Evolutionary conservation across 768 basidiomycete genomes (phyloP).

Genomic region (Clitopilus passeckerianus): DNA sequence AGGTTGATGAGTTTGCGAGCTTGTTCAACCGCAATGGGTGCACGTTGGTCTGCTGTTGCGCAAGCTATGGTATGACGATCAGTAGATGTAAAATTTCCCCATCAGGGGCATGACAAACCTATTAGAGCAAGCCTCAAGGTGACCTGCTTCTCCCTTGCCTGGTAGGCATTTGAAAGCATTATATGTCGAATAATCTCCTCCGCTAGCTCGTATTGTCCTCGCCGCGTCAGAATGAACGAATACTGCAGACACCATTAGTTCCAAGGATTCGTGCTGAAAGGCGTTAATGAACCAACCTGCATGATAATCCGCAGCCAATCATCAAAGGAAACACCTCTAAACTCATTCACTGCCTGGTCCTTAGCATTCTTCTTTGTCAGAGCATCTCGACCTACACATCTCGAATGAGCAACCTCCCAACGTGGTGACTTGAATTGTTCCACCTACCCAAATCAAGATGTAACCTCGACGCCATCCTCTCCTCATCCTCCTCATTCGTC

Average conservation of each 20-base stretch:
- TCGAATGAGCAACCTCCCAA: neutral
- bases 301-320: slow-evolving; percentile 84
- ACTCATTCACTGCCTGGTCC: slow-evolving; percentile 50
- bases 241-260: slow-evolving; percentile 42
- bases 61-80: slow-evolving; percentile 48
- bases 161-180: slow-evolving; percentile 68
- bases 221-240: slow-evolving; percentile 61
- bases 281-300: slow-evolving; percentile 50
- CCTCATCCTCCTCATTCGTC: slow-evolving; percentile 55
- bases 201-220: slow-evolving; percentile 59
- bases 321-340: slow-evolving; percentile 78
- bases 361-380: slow-evolving; percentile 44
- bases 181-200: slow-evolving; percentile 78
- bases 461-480: slow-evolving; percentile 70
- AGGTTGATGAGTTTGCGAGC: slow-evolving; percentile 67
- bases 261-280: neutral
- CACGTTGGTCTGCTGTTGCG: slow-evolving; percentile 54
- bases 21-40: slow-evolving; percentile 63
- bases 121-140: slow-evolving; percentile 74
- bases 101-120: slow-evolving; percentile 38
- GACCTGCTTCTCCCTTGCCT: slow-evolving; percentile 54
- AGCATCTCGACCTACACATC: slow-evolving; percentile 48
- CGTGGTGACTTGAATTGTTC: neutral
- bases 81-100: neutral
- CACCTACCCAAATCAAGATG: slow-evolving; percentile 66